Evolutionary conservation across 2,329 filamentous ascomycete genomes (phyloP).

Genomic region (Dothideomycetes sp.): DNA sequence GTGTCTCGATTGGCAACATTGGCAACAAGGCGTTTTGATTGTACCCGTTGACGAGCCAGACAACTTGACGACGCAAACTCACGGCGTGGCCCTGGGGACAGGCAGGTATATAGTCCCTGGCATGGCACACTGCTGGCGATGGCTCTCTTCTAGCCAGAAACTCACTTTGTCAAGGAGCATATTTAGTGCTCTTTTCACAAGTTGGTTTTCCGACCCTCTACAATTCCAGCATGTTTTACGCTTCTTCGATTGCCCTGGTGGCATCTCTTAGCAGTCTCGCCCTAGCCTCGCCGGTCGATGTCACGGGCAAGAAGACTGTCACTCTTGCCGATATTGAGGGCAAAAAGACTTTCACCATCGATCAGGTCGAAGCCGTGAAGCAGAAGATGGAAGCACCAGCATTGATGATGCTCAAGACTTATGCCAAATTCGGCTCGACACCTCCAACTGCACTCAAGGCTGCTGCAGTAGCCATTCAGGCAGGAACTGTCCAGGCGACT

Average conservation of each 20-base stretch:
- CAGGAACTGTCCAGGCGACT: constrained; percentile 31
- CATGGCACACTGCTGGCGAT: too few relatives aligned
- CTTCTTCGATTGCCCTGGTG: constrained; percentile 20
- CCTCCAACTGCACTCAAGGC: constrained; percentile 22
- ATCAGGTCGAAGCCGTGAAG: constrained; percentile 31
- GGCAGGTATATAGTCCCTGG: too few relatives aligned
- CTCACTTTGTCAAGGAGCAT: constrained; percentile 9
- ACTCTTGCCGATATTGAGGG: constrained; percentile 16
- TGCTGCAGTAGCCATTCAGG: constrained; percentile 28
- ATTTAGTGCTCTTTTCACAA: too few relatives aligned
- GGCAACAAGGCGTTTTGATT: constrained; percentile 6
- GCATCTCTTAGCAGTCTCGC: constrained; percentile 23
- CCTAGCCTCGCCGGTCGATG: constrained; percentile 22
- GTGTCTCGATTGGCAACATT: constrained; percentile 9
- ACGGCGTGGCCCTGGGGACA: too few relatives aligned
- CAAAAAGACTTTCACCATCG: constrained; percentile 21
- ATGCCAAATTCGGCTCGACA: constrained; percentile 20
- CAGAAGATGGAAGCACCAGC: constrained; percentile 25
- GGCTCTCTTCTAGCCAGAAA: too few relatives aligned
- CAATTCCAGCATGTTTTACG: constrained; percentile 25
- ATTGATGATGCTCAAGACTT: constrained; percentile 22
- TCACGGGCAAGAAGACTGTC: constrained; percentile 19
- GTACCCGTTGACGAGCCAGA: constrained; percentile 11
- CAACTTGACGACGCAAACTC: constrained; percentile 7
- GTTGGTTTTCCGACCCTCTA: constrained; percentile 12